A percentile compares a stretch with the other conserved stretches of the same genome.
These are phyloP conservation scores for Balansia obtecta DNA, from an alignment of 2,329 filamentous ascomycete species.

Conservation along the genomic window DNA sequence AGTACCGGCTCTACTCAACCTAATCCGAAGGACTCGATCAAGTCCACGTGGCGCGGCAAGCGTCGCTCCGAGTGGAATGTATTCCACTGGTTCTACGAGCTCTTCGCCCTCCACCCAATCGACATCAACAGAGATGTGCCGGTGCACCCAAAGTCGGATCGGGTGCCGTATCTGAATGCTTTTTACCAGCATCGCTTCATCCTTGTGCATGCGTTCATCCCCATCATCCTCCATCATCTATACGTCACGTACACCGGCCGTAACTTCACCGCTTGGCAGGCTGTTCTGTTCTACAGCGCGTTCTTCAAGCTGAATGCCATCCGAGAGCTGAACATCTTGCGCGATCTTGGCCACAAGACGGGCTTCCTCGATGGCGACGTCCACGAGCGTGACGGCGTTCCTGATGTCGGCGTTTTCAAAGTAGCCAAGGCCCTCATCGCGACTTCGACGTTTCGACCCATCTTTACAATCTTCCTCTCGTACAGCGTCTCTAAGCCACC, in stretches of 20 bases:
- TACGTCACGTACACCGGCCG: slow-evolving; percentile 4
- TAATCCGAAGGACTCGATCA: slow-evolving; percentile 6
- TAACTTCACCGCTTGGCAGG: slow-evolving; percentile 6
- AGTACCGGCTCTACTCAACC: not conserved
- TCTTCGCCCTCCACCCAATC: slow-evolving; percentile 3
- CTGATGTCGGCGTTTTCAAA: slow-evolving; percentile 3
- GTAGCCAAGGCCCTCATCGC: slow-evolving; percentile 1
- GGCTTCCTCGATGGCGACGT: slow-evolving; percentile 7
- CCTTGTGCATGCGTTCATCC: slow-evolving; percentile 4
- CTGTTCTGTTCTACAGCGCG: slow-evolving; percentile 4
- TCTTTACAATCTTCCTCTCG: slow-evolving; percentile 3
- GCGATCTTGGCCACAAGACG: slow-evolving; percentile 1
- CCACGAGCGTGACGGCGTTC: slow-evolving; percentile 6
- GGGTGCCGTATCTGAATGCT: slow-evolving; percentile 4
- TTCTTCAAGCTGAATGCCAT: slow-evolving; percentile 6
- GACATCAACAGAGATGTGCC: slow-evolving; percentile 4
- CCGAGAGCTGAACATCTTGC: slow-evolving; percentile 4
- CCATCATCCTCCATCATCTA: slow-evolving; percentile 5
- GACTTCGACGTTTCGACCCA: slow-evolving; percentile 3
- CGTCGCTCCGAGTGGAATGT: slow-evolving; percentile 6
- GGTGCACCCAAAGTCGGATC: slow-evolving; percentile 4
- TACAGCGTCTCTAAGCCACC: slow-evolving; percentile 2
- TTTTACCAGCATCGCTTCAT: slow-evolving; percentile 7
- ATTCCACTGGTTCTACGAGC: slow-evolving; percentile 6
- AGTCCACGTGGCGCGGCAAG: slow-evolving; percentile 6